phyloP scores from a whole-genome alignment of 2,329 filamentous ascomycete genomes.

The Fusarium sp. region DNA sequence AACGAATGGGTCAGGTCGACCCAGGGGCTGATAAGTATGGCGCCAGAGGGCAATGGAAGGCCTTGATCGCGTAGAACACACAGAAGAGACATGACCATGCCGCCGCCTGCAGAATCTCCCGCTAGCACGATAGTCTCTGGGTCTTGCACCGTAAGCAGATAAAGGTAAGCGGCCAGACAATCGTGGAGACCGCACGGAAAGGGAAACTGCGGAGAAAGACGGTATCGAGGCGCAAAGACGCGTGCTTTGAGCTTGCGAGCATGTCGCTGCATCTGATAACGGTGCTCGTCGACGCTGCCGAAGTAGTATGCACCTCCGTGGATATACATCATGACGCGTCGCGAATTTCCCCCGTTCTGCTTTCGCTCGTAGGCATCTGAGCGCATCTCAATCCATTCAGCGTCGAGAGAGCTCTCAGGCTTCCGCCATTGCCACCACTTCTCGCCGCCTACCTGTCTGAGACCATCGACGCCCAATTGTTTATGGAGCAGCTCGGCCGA shows the following conservation, averaged over 20 bases:
- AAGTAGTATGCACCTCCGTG: conserved; percentile 97
- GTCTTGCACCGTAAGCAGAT: conserved; percentile 79
- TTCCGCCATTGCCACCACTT: conserved; percentile 92
- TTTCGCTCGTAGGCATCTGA: conserved; percentile 76
- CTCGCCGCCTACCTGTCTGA: conserved; percentile 80
- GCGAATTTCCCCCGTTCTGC: conserved; percentile 67
- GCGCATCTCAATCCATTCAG: conserved; percentile 97
- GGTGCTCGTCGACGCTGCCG: conserved; percentile 93
- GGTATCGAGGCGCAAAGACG: conserved; percentile 87
- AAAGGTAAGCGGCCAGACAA: conserved; percentile 87
- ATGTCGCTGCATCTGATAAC: conserved; percentile 98
- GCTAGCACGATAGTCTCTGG: conserved; percentile 86
- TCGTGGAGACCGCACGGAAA: conserved; percentile 95
- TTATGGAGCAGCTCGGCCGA: conserved; percentile 75
- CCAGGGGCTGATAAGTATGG: conserved; percentile 93
- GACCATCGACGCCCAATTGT: conserved; percentile 82
- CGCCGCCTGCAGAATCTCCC: conserved; percentile 92
- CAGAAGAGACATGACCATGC: conserved; percentile 85
- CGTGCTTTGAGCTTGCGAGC: conserved; percentile 92
- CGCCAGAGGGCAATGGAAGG: conserved; percentile 86
- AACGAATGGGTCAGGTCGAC: conserved; percentile 96
- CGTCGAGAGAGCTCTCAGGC: conserved; percentile 72
- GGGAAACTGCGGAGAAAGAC: conserved; percentile 91
- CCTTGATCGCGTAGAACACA: conserved; percentile 84
- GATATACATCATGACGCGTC: conserved; percentile 89